phyloP scores from a whole-genome alignment of 441 rosid genomes.

The Adansonia rubrostipa region DNA sequence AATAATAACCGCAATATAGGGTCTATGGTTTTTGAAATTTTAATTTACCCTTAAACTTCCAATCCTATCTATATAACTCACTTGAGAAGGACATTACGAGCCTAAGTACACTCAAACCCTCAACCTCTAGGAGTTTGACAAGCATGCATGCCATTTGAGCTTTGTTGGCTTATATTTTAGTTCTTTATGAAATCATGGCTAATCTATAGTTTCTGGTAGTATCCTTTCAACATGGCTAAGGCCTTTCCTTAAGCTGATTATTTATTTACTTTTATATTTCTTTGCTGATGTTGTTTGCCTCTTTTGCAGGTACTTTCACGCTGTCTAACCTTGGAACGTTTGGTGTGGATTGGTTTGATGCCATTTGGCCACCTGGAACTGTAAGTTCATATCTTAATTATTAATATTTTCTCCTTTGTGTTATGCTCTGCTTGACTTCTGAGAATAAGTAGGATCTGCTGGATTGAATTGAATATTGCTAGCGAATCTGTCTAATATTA shows the following conservation, averaged over 20 bases:
- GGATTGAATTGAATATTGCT: background rate
- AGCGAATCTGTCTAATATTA: background rate
- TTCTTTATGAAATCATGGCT: background rate
- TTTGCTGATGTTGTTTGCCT: constrained; percentile 15
- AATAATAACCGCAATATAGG: background rate
- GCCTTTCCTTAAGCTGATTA: background rate
- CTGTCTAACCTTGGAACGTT: constrained; percentile 96
- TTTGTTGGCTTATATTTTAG: background rate
- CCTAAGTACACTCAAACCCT: no score
- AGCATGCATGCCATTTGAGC: no score
- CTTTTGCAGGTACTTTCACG: constrained; percentile 78
- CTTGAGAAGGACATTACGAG: no score
- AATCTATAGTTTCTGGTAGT: background rate
- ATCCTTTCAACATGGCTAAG: background rate
- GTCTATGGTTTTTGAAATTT: background rate
- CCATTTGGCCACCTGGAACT: constrained; percentile 96
- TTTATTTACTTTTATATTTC: no score
- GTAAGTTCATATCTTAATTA: constrained; percentile 45
- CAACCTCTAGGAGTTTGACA: no score
- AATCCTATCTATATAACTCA: no score
- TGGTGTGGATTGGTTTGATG: constrained; percentile 94
- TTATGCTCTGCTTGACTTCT: background rate
- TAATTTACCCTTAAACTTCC: no score
- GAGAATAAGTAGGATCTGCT: background rate
- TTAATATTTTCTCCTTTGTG: constrained; percentile 14